phyloP scores from a whole-genome alignment of 345 rosid genomes.

The Odontarrhena argentea region DNA sequence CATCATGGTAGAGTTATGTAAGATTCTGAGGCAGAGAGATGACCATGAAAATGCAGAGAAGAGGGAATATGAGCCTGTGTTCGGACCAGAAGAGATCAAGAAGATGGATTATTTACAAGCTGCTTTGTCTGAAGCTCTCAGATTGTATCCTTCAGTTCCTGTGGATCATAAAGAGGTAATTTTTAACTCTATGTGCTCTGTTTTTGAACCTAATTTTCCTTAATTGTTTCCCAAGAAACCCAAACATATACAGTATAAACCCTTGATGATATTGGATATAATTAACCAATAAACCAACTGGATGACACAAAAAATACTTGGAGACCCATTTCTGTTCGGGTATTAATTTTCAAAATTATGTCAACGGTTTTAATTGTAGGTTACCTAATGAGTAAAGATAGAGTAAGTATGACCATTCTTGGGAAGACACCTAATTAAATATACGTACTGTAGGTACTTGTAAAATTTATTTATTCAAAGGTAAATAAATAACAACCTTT shows the following conservation, averaged over 20 bases:
- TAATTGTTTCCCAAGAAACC: conserved; percentile 16
- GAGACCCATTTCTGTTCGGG: neutral
- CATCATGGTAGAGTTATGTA: conserved; percentile 62
- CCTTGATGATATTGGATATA: neutral
- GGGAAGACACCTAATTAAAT: conserved; percentile 33
- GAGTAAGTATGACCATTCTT: conserved; percentile 18
- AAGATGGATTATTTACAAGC: conserved; percentile 97
- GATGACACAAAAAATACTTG: neutral
- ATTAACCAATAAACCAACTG: neutral
- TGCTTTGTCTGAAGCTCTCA: conserved; percentile 85
- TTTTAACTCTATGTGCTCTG: neutral
- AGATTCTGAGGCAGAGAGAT: conserved; percentile 53
- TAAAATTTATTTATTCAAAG: neutral
- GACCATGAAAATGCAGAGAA: conserved; percentile 21
- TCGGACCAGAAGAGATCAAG: conserved; percentile 82
- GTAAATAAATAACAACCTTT: conserved; percentile 5
- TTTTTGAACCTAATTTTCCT: neutral
- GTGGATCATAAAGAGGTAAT: conserved; percentile 96
- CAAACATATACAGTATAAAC: neutral
- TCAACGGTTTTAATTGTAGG: conserved; percentile 24
- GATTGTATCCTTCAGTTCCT: conserved; percentile 95
- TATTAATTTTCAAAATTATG: conserved; percentile 1
- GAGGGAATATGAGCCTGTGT: conserved; percentile 36
- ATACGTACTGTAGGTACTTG: neutral
- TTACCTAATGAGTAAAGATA: conserved; percentile 39